Conservation (phyloP, 768 basidiomycete genomes). For the Candolleomyces eurysporus region DNA sequence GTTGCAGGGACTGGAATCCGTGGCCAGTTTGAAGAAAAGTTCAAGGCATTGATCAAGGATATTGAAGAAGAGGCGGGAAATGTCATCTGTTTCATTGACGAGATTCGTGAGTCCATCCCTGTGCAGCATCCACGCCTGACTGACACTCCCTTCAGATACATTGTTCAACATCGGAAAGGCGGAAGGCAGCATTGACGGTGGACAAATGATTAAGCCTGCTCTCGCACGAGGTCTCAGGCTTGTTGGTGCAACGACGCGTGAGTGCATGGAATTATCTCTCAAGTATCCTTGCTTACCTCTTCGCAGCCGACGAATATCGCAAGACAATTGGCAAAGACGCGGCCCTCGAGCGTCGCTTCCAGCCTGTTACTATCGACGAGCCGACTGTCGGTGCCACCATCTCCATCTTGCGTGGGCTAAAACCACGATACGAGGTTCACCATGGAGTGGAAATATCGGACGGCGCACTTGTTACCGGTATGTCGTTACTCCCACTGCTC, state of each 20-base stretch:
- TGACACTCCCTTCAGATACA: constrained; percentile 44
- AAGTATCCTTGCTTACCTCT: not conserved
- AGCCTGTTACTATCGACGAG: constrained; percentile 86
- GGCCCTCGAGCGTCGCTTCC: constrained; percentile 88
- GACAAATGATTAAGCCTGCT: constrained; percentile 92
- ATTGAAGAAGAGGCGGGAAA: constrained; percentile 84
- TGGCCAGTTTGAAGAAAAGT: constrained; percentile 92
- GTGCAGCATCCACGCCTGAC: not conserved
- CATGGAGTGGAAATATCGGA: constrained; percentile 94
- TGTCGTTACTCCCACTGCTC: constrained; percentile 9
- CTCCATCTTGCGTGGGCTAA: constrained; percentile 84
- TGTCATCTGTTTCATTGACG: constrained; percentile 92
- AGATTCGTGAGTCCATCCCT: constrained; percentile 72
- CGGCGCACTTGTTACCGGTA: constrained; percentile 81
- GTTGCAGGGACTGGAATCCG: constrained; percentile 90
- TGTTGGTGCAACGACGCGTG: constrained; percentile 88
- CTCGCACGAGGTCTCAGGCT: constrained; percentile 84
- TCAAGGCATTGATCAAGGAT: constrained; percentile 85
- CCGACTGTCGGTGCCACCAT: constrained; percentile 84
- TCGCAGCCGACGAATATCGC: constrained; percentile 77
- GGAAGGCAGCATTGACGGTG: constrained; percentile 90
- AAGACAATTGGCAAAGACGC: constrained; percentile 92
- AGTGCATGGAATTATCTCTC: constrained; percentile 20
- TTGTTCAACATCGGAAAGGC: constrained; percentile 88
- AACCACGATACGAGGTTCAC: constrained; percentile 84